Base-by-base conservation (phyloP, 31 red algal species). In the Odonthalia washingtoniensis region DNA sequence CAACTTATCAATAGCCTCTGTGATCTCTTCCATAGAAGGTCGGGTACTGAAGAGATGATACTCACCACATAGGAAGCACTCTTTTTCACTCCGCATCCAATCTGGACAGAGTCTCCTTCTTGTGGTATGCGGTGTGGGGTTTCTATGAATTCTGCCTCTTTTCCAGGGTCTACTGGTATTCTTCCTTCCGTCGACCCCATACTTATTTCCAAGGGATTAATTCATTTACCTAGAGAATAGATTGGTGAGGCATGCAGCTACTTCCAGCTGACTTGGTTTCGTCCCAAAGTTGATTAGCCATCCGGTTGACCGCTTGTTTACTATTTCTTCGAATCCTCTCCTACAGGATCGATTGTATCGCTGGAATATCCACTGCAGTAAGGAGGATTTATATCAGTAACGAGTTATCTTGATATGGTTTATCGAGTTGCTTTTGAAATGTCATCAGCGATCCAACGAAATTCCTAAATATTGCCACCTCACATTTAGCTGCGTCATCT, bases 371-470 rank as follows among this genome's bases (percentile, higher is more conserved):
- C 27, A 30, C 52, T 17, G 78, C 49, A 1, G 33, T 36, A 2
- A 82, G 21, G 1, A 82, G 57, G 35, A 40, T 34, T 24, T 82
- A 45, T 3, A 45, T 2, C 30, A 82, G 30, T 3, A 65, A 82
- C 21, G 61, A 35, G 5, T 82, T 31, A 2, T 32, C 5, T 2
- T 33, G 49, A 49, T 65, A 82, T 21, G 52, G 24, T 1, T 3
- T 14, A 5, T 65, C 52, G 3, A 82, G 78, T 53, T 67, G 53
- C 3, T 66, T 82, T 61, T 65, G 78, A 1, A 82, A 36, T 5
- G 24, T 3, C 4, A 53, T 37, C 12, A 67, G 36, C 2, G 27
- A 3, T 33, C 3, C 3, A 1, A 12, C n/a, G 32, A 82, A 82
- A 26, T 12, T 66, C 12, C 30, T 31, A 41, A 82, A 82, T 6